Percentiles rank a stretch among this genome's conserved stretches.
phyloP scores from a whole-genome alignment of 352 stramenopile genomes.

The Phytophthora idaei region DNA sequence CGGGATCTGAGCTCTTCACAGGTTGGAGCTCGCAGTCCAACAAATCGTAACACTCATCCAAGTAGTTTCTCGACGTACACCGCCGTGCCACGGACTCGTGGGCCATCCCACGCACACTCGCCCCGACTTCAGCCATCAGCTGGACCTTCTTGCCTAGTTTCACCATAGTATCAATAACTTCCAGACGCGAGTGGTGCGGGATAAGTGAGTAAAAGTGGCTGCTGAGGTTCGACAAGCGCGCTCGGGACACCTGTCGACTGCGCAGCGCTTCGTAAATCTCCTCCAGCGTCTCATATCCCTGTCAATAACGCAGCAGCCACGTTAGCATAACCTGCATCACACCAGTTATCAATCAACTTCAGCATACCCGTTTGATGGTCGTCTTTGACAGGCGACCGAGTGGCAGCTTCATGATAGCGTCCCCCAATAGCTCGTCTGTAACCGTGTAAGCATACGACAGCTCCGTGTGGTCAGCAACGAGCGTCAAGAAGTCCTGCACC shows the following conservation, averaged over 20 bases:
- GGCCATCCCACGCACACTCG: constrained; percentile 46
- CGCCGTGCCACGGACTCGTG: constrained; percentile 44
- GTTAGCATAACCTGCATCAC: constrained; percentile 6
- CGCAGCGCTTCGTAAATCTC: constrained; percentile 64
- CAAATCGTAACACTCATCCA: constrained; percentile 65
- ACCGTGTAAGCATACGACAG: constrained; percentile 45
- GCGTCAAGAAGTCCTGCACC: constrained; percentile 58
- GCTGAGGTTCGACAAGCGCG: constrained; percentile 51
- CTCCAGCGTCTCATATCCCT: constrained; percentile 71
- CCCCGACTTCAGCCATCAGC: constrained; percentile 59
- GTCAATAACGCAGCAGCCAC: constrained; percentile 4
- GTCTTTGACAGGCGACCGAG: constrained; percentile 60
- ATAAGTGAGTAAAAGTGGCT: constrained; percentile 76
- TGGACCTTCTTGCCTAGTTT: constrained; percentile 67
- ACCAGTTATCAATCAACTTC: background rate
- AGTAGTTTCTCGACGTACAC: constrained; percentile 57
- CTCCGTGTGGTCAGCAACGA: constrained; percentile 49
- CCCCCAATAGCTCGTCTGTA: constrained; percentile 45
- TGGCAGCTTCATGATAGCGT: constrained; percentile 51
- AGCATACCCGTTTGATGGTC: constrained; percentile 61
- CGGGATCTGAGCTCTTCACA: constrained; percentile 44
- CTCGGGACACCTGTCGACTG: constrained; percentile 43
- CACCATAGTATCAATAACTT: constrained; percentile 72
- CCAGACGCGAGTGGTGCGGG: constrained; percentile 54
- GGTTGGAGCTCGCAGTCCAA: constrained; percentile 59